A percentile compares a stretch with the other conserved stretches of the same genome.
Conservation (phyloP, 202 grass and related monocot species). For the Thinopyrum obtusiflorum region DNA sequence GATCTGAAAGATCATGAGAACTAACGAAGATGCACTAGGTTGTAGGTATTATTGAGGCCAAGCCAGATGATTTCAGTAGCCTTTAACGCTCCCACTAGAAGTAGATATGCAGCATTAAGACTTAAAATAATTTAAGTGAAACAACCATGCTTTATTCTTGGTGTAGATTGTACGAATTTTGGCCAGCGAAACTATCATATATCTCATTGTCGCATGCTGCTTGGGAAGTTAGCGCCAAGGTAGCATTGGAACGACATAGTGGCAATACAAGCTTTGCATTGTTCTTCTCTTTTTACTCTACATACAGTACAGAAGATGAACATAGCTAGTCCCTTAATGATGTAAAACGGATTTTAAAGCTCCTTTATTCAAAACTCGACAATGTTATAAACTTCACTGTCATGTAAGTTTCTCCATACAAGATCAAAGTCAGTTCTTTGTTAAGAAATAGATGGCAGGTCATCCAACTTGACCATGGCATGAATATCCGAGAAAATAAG, state of each 20-base stretch:
- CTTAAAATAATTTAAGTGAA: background rate
- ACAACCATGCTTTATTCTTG: background rate
- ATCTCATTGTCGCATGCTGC: background rate
- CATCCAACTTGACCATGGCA: background rate
- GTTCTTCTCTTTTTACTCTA: background rate
- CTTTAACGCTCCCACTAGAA: background rate
- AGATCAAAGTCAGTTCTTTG: background rate
- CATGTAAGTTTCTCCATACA: background rate
- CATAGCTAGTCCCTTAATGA: background rate
- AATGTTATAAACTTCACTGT: background rate
- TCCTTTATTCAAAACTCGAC: background rate
- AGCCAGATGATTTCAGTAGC: constrained; percentile 2
- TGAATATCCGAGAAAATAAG: background rate
- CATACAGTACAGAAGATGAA: background rate
- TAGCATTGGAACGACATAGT: background rate
- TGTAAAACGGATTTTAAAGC: background rate
- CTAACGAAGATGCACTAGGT: background rate
- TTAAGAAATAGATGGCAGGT: background rate
- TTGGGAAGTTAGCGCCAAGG: background rate
- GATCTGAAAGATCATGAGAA: background rate
- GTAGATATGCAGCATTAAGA: background rate
- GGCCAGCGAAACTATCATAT: background rate
- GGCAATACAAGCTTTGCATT: background rate
- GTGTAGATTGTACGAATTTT: background rate
- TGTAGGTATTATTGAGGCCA: background rate